phyloP scores from a whole-genome alignment of 257 asterid species.

The Knoxia roxburghii region DNA sequence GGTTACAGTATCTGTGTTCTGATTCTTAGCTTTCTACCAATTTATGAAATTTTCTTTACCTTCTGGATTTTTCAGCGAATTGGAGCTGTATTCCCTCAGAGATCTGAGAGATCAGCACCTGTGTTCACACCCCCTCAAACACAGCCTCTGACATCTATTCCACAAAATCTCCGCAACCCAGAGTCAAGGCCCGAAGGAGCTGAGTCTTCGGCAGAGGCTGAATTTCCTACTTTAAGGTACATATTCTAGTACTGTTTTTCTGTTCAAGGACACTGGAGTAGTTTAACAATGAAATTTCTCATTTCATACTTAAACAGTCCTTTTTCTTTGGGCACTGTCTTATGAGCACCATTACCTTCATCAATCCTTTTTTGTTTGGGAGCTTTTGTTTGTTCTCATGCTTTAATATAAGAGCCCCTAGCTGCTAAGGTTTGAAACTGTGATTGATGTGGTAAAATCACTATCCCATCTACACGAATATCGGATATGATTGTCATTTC shows the following conservation, averaged over 20 bases:
- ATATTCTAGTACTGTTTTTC: conserved; percentile 2
- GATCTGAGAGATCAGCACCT: conserved; percentile 82
- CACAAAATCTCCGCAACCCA: conserved; percentile 69
- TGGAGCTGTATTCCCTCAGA: conserved; percentile 97
- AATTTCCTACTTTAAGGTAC: conserved; percentile 90
- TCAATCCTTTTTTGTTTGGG: background rate
- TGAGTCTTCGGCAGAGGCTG: conserved; percentile 91
- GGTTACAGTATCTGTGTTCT: conserved; percentile 10
- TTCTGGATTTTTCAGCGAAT: conserved; percentile 60
- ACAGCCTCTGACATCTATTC: conserved; percentile 82
- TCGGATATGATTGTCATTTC: background rate
- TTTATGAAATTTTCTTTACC: conserved; percentile 16
- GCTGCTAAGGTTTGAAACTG: background rate
- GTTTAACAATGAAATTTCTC: background rate
- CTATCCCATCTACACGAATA: background rate
- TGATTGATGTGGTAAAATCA: background rate
- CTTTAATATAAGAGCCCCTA: background rate
- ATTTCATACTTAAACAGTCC: background rate
- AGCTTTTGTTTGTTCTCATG: background rate
- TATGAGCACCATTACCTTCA: conserved; percentile 1
- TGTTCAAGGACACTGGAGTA: background rate
- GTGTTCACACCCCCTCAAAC: conserved; percentile 92
- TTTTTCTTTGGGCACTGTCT: background rate
- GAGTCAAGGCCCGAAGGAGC: conserved; percentile 61
- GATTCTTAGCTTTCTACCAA: conserved; percentile 11